Evolutionary conservation across 2,329 filamentous ascomycete genomes (phyloP), one percentile per base, ranked within the genome.

Genomic region (Xylariaceae sp.): DNA sequence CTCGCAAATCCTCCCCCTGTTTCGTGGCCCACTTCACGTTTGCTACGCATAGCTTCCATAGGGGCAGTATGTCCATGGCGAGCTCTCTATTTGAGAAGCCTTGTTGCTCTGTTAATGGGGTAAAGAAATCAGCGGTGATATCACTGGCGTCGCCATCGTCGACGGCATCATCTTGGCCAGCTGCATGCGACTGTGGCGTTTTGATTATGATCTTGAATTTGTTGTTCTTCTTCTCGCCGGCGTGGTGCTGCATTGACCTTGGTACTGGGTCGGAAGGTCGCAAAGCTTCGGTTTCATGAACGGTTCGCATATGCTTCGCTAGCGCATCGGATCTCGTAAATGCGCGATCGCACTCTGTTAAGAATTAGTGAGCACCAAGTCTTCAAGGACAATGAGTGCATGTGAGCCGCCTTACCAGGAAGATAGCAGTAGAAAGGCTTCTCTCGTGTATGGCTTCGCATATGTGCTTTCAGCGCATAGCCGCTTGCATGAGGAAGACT

Each of bases 361-460:
- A 18, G 18, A 13, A 41, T 32, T 32, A 22, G 49, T 63, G 6
- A 63, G 59, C 21, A 52, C 44, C 34, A 36, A 19, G 12, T 42
- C 47, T 48, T 44, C 9, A 10, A 9, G 8, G 10, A 26, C 15
- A 9, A 29, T 9, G 30, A 43, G 34, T 5, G 32, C 32, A 37
- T n/a, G n/a, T 43, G 39, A 30, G 10, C 36, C 30, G 30, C 63
- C 79, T 59, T 79, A 95, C 92, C 92, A 53, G 94, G 94, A 39
- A 99, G 74, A 29, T 91, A 89, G 72, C 94, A 99, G 74, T 96
- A 96, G 69, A 97, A 97, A 0, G 94, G 94, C 74, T 99, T 99
- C 78, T 99, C 94, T 67, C 94, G 83, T 1, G 94, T 99, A 70
- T 99, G 94, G 69, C 92, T 96, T 63, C 94, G 81, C 92, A 99